phyloP scores from a whole-genome alignment of 225 moss, liverwort and hornwort genomes.

The Takakia lepidozioides region DNA sequence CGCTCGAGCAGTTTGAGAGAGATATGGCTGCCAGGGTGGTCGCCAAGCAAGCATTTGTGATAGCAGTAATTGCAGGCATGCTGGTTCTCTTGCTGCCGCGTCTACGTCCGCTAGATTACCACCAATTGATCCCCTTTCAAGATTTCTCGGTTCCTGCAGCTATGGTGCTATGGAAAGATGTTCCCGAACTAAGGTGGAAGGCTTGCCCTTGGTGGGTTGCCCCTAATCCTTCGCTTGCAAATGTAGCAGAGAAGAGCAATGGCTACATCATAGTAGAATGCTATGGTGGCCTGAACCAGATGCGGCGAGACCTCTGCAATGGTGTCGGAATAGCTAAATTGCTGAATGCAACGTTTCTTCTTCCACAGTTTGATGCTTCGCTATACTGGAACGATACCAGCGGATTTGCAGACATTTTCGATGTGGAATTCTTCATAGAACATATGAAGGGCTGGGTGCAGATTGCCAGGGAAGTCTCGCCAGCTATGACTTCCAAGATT shows the following conservation, averaged over 20 bases:
- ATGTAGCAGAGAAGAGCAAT: constrained; percentile 8
- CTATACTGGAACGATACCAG: constrained; percentile 49
- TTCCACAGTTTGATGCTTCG: constrained; percentile 28
- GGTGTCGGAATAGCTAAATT: constrained; percentile 38
- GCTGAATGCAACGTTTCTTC: constrained; percentile 38
- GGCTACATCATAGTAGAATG: constrained; percentile 28
- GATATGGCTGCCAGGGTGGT: no score
- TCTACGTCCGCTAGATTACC: no score
- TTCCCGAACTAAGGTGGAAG: neutral
- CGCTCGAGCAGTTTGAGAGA: no score
- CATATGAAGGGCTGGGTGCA: constrained; percentile 24
- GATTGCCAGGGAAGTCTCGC: constrained; percentile 20
- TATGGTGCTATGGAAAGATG: constrained; percentile 2
- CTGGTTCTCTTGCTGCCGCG: no score
- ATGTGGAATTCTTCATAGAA: constrained; percentile 24
- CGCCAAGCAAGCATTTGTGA: no score
- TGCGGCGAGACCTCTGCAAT: constrained; percentile 47
- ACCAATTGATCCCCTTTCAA: no score
- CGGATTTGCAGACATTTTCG: constrained; percentile 34
- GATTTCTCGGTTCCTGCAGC: no score
- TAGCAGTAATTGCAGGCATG: no score
- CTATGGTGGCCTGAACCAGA: constrained; percentile 42
- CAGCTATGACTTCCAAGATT: constrained; percentile 1
- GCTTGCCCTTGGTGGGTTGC: constrained; percentile 3
- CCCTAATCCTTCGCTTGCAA: neutral